These are phyloP conservation scores for Karstenula rhodostoma DNA, from an alignment of 2,329 filamentous ascomycete species.

Conservation along the genomic window DNA sequence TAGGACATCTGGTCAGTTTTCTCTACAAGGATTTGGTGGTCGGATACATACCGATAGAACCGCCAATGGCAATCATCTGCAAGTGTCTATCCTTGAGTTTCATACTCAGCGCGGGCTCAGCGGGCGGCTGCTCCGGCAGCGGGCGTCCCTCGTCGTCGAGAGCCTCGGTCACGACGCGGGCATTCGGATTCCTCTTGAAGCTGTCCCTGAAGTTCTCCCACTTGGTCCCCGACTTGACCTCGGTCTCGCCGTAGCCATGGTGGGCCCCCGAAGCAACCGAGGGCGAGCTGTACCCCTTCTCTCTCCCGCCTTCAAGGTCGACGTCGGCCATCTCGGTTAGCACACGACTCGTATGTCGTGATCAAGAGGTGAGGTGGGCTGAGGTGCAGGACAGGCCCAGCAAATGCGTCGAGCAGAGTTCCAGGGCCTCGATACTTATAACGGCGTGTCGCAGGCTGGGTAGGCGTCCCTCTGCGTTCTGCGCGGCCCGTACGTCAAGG, in stretches of 20 bases:
- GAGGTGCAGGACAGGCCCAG: not conserved
- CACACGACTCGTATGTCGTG: not conserved
- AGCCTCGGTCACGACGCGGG: conserved; percentile 30
- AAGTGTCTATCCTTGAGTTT: conserved; percentile 79
- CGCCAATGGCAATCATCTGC: conserved; percentile 91
- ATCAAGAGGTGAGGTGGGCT: not conserved
- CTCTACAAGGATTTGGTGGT: not conserved
- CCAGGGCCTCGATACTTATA: conserved; percentile 1
- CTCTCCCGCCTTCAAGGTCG: conserved; percentile 15
- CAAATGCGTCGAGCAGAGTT: not conserved
- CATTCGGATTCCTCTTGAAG: conserved; percentile 34
- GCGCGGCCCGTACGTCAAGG: conserved; percentile 1
- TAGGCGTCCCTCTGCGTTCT: too few species aligned
- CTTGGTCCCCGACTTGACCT: conserved; percentile 20
- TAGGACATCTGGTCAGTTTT: conserved; percentile 42
- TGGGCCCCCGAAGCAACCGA: conserved; percentile 10
- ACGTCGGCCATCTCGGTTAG: conserved; percentile 9
- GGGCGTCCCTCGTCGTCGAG: conserved; percentile 30
- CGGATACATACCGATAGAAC: conserved; percentile 71
- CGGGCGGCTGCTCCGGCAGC: conserved; percentile 33
- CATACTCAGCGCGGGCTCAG: conserved; percentile 33
- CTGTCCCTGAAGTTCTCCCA: conserved; percentile 29
- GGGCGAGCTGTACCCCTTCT: conserved; percentile 14
- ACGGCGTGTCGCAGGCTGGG: not conserved
- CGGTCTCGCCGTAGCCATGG: conserved; percentile 27